Conservation (phyloP, 257 asterid genomes). For the Solanum paucissectum region DNA sequence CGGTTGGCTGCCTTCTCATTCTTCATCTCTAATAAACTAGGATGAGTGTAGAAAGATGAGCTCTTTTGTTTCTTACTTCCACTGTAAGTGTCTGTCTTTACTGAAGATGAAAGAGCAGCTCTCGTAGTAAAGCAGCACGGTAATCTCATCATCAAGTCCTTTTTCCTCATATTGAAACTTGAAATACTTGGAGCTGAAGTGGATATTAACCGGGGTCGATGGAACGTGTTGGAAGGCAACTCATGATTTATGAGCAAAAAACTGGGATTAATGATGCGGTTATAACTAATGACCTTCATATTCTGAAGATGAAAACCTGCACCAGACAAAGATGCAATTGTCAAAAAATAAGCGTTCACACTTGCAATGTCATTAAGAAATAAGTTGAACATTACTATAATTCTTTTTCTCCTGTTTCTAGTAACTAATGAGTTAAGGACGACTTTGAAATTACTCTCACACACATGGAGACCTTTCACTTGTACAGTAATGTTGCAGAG, state of each 20-base stretch:
- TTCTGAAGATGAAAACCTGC: conserved; percentile 22
- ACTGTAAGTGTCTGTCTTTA: conserved; percentile 18
- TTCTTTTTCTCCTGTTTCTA: neutral
- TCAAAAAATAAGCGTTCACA: neutral
- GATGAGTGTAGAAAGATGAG: conserved; percentile 65
- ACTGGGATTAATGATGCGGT: conserved; percentile 47
- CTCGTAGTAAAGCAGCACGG: conserved; percentile 36
- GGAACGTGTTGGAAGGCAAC: conserved; percentile 36
- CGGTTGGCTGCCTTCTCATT: conserved; percentile 69
- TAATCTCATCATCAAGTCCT: conserved; percentile 26
- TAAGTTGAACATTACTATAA: neutral
- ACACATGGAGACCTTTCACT: neutral
- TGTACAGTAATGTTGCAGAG: neutral
- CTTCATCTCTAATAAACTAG: conserved; percentile 71
- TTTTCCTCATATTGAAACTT: conserved; percentile 20
- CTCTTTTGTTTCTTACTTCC: conserved; percentile 28
- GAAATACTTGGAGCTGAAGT: conserved; percentile 25
- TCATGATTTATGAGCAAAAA: conserved; percentile 44
- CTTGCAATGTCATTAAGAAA: neutral
- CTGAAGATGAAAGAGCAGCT: conserved; percentile 29
- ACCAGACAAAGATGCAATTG: neutral
- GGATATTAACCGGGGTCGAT: conserved; percentile 20
- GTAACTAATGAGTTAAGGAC: neutral
- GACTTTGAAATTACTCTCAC: neutral
- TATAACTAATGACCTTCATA: conserved; percentile 50